phyloP scores from a whole-genome alignment of 2,329 filamentous ascomycete species.

The Aaosphaeria pasadenensis region DNA sequence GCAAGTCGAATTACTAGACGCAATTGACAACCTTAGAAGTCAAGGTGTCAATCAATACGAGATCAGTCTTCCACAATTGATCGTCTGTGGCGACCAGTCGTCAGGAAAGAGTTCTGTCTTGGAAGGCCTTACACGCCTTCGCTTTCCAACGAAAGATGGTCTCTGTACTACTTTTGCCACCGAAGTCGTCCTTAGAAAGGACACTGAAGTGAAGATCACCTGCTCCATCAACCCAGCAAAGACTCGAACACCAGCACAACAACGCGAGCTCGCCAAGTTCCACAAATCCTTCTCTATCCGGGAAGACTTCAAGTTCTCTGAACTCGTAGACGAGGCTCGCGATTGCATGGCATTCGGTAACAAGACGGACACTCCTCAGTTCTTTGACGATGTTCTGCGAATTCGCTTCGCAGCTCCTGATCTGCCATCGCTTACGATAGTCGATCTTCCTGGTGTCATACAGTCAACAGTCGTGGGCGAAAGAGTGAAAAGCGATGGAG shows the following conservation, averaged over 20 bases:
- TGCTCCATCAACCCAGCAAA: conserved; percentile 41
- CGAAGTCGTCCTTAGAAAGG: conserved; percentile 54
- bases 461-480: conserved; percentile 49
- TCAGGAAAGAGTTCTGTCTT: conserved; percentile 30
- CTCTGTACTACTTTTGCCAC: conserved; percentile 62
- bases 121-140: conserved; percentile 49
- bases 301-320: conserved; percentile 34
- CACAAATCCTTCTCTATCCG: conserved; percentile 11
- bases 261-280: conserved; percentile 15
- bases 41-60: conserved; percentile 29
- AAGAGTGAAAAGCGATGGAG: conserved; percentile 16
- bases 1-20: conserved; percentile 48
- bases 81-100: conserved; percentile 30
- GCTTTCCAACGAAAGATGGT: conserved; percentile 55
- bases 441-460: conserved; percentile 58
- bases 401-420: conserved; percentile 30
- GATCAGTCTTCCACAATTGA: conserved; percentile 26
- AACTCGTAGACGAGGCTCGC: conserved; percentile 52
- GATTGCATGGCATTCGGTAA: conserved; percentile 39
- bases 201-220: conserved; percentile 33
- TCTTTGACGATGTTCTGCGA: conserved; percentile 25
- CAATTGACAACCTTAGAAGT: conserved; percentile 48
- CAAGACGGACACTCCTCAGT: not conserved
- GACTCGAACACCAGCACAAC: conserved; percentile 9
- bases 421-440: conserved; percentile 48